Percentiles rank a stretch among this genome's conserved stretches.
Conservation (phyloP, 106 monocot genomes). For the Allium sativum region DNA sequence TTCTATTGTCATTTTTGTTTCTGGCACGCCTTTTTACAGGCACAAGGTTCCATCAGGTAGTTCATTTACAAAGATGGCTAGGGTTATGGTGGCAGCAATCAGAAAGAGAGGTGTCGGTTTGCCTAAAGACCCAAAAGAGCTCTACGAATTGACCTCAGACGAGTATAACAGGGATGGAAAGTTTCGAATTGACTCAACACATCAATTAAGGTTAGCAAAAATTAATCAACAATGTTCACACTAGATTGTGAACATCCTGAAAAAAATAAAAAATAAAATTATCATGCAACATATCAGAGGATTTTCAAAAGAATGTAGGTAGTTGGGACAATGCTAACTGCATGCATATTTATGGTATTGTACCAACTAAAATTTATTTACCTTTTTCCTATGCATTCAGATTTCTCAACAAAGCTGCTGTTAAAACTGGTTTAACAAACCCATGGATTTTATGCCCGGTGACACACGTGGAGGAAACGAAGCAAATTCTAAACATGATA, state of each 20-base stretch:
- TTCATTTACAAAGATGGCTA: constrained; percentile 37
- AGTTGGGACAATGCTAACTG: background rate
- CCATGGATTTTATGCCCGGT: constrained; percentile 35
- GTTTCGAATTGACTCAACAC: constrained; percentile 23
- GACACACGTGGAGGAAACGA: constrained; percentile 62
- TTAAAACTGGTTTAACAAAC: constrained; percentile 3
- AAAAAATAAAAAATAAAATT: no score
- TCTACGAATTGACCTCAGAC: constrained; percentile 19
- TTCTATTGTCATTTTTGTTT: constrained; percentile 27
- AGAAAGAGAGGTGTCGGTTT: constrained; percentile 18
- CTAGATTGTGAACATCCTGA: no score
- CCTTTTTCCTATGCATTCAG: constrained; percentile 11
- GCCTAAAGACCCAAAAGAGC: constrained; percentile 37
- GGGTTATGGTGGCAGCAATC: constrained; percentile 24
- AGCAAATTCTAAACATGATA: constrained; percentile 46
- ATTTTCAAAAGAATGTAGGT: background rate
- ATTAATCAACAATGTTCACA: background rate
- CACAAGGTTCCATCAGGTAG: constrained; percentile 40
- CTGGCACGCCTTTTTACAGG: constrained; percentile 43
- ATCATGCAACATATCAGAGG: no score
- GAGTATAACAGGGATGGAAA: constrained; percentile 12
- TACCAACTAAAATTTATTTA: no score
- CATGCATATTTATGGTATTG: no score
- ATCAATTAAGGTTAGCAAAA: constrained; percentile 17
- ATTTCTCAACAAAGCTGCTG: constrained; percentile 54